Percentiles rank a stretch among this genome's conserved stretches.
Evolutionary conservation across 768 basidiomycete species (phyloP).

Genomic region (Lentinus brumalis): DNA sequence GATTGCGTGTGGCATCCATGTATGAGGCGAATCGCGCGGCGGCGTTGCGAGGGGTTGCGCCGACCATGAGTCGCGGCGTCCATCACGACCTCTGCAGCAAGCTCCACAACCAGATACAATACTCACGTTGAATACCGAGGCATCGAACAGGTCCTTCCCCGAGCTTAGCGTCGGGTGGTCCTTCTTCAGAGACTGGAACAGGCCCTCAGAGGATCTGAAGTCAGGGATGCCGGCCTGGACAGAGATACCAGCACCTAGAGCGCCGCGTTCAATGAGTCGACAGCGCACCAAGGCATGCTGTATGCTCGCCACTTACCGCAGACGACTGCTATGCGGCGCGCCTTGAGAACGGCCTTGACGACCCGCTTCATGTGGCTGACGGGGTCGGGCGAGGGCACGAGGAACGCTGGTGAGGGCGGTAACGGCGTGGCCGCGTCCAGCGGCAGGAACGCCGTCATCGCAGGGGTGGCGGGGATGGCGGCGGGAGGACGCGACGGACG

Average conservation of each 20-base stretch:
- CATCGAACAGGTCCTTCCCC: constrained; percentile 89
- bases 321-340: constrained; percentile 82
- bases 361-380: constrained; percentile 51
- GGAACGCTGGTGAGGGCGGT: constrained; percentile 58
- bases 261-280: constrained; percentile 1
- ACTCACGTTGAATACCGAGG: constrained; percentile 84
- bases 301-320: constrained; percentile 58
- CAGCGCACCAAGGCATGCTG: neutral
- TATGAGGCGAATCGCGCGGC: neutral
- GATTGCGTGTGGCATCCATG: neutral
- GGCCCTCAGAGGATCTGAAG: constrained; percentile 79
- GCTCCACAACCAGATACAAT: neutral
- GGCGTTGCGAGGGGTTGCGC: constrained; percentile 8
- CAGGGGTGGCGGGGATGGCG: neutral
- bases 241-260: constrained; percentile 82
- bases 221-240: constrained; percentile 89
- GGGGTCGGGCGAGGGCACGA: constrained; percentile 49
- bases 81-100: neutral
- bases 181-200: constrained; percentile 77
- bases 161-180: constrained; percentile 75
- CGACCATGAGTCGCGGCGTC: neutral
- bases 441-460: constrained; percentile 69
- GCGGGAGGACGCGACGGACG: constrained; percentile 10
- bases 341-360: constrained; percentile 71
- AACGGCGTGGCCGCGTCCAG: constrained; percentile 49